Conservation (phyloP, 2,329 filamentous ascomycete genomes). For the Microthyrium microscopicum region DNA sequence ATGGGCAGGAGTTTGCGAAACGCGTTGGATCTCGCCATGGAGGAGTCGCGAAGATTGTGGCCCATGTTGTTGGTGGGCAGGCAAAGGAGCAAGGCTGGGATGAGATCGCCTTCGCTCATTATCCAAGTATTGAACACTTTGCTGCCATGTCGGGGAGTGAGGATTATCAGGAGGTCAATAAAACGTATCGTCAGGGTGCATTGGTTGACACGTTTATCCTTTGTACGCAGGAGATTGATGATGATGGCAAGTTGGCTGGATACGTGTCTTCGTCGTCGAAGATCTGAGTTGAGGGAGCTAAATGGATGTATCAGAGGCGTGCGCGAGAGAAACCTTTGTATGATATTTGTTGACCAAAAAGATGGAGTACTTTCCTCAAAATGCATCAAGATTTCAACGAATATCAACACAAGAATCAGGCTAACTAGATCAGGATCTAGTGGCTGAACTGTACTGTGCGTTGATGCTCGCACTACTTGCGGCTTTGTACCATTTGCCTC, state of each 20-base stretch:
- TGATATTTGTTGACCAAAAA: too few relatives aligned
- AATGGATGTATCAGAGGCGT: too few relatives aligned
- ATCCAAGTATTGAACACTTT: slow-evolving; percentile 45
- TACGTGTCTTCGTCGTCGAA: too few relatives aligned
- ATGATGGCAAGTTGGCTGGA: slow-evolving; percentile 13
- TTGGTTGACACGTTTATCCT: slow-evolving; percentile 36
- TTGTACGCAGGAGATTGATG: slow-evolving; percentile 34
- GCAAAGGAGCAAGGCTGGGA: slow-evolving; percentile 32
- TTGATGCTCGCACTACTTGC: too few relatives aligned
- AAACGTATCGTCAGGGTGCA: slow-evolving; percentile 32
- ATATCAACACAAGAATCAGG: too few relatives aligned
- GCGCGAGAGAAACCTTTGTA: too few relatives aligned
- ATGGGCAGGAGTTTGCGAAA: slow-evolving; percentile 36
- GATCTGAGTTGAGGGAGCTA: too few relatives aligned
- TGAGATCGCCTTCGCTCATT: slow-evolving; percentile 48
- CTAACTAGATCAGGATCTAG: too few relatives aligned
- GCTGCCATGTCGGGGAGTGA: slow-evolving; percentile 41
- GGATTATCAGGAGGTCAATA: slow-evolving; percentile 43
- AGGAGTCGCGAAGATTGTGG: slow-evolving; percentile 44
- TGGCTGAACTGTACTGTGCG: too few relatives aligned
- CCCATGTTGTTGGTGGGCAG: slow-evolving; percentile 31
- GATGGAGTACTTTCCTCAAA: too few relatives aligned
- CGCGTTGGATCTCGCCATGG: slow-evolving; percentile 36
- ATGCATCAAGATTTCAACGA: too few relatives aligned
- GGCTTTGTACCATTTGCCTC: too few relatives aligned